Conservation (phyloP, 495 filamentous ascomycete species). For the Hypoxylon trugodes region DNA sequence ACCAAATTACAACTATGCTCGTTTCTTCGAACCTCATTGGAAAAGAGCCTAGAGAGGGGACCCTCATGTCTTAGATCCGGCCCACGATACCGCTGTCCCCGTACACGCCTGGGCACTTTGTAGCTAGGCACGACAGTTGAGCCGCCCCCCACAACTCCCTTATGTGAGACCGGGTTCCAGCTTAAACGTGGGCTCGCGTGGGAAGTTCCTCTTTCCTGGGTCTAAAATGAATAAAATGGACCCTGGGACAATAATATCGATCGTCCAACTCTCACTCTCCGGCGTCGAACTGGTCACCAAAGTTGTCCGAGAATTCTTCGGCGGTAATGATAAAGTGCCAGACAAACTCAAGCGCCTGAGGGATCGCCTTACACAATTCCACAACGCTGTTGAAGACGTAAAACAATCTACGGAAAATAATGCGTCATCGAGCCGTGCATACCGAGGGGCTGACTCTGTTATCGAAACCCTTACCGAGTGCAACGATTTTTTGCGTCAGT, state of each 20-base stretch:
- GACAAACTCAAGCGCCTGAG: conserved; percentile 32
- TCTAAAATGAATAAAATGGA: conserved; percentile 34
- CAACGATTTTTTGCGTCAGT: conserved; percentile 37
- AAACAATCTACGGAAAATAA: conserved; percentile 3
- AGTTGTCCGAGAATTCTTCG: conserved; percentile 32
- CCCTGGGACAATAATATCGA: conserved; percentile 32
- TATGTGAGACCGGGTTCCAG: conserved; percentile 38
- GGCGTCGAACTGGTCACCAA: conserved; percentile 28
- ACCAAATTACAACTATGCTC: conserved; percentile 16
- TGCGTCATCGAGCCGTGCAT: conserved; percentile 10
- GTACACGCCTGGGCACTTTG: conserved; percentile 1
- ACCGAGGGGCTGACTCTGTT: conserved; percentile 20
- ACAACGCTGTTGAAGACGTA: conserved; percentile 22
- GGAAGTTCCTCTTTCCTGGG: conserved; percentile 23
- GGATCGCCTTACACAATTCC: conserved; percentile 27
- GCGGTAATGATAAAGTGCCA: conserved; percentile 20
- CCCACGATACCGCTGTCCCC: conserved; percentile 16
- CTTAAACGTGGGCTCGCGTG: conserved; percentile 24
- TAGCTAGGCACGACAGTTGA: conserved; percentile 5
- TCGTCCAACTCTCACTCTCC: conserved; percentile 35
- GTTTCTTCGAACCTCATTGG: conserved; percentile 23
- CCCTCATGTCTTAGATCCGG: conserved; percentile 23
- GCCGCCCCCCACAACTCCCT: conserved; percentile 30
- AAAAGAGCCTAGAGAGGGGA: conserved; percentile 2
- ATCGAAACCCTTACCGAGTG: conserved; percentile 39